Evolutionary conservation across 2,329 filamentous ascomycete genomes (phyloP).

Genomic region (Verticillium nonalfalfae): DNA sequence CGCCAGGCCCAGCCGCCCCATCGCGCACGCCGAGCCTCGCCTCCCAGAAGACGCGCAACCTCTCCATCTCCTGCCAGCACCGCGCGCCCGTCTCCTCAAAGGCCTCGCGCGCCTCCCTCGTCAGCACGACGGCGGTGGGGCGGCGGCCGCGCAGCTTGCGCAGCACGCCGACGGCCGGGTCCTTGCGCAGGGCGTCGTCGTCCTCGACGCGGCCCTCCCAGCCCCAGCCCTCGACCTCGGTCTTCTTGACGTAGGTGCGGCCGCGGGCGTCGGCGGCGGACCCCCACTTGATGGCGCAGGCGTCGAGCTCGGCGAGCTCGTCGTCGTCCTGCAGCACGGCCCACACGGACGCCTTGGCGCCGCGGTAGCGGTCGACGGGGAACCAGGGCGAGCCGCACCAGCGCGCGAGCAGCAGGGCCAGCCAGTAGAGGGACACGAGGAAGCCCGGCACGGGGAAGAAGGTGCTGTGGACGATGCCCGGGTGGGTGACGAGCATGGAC

Average conservation of each 20-base stretch:
- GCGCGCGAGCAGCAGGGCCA: slow-evolving; percentile 65
- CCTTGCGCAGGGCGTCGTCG: slow-evolving; percentile 39
- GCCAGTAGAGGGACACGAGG: slow-evolving; percentile 63
- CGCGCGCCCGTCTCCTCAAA: slow-evolving; percentile 57
- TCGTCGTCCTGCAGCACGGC: slow-evolving; percentile 63
- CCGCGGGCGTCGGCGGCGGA: slow-evolving; percentile 58
- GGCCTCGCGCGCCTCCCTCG: slow-evolving; percentile 48
- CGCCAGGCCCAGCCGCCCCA: not conserved
- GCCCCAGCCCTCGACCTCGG: slow-evolving; percentile 85
- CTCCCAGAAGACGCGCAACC: slow-evolving; percentile 61
- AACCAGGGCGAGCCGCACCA: slow-evolving; percentile 88
- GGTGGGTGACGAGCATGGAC: slow-evolving; percentile 73
- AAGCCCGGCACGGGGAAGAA: slow-evolving; percentile 70
- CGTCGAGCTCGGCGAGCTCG: slow-evolving; percentile 49
- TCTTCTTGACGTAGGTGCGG: slow-evolving; percentile 59
- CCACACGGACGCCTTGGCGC: slow-evolving; percentile 72
- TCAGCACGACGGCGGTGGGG: slow-evolving; percentile 50
- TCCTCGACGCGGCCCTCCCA: slow-evolving; percentile 53
- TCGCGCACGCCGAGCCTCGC: slow-evolving; percentile 11
- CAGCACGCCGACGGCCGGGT: slow-evolving; percentile 36
- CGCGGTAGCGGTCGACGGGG: slow-evolving; percentile 66
- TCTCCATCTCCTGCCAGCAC: slow-evolving; percentile 68
- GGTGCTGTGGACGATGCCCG: slow-evolving; percentile 76
- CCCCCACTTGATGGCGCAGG: slow-evolving; percentile 73
- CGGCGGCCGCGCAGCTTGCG: slow-evolving; percentile 52